Evolutionary conservation across 345 rosid genomes (phyloP).

Genomic region (Fremontodendron californicum): DNA sequence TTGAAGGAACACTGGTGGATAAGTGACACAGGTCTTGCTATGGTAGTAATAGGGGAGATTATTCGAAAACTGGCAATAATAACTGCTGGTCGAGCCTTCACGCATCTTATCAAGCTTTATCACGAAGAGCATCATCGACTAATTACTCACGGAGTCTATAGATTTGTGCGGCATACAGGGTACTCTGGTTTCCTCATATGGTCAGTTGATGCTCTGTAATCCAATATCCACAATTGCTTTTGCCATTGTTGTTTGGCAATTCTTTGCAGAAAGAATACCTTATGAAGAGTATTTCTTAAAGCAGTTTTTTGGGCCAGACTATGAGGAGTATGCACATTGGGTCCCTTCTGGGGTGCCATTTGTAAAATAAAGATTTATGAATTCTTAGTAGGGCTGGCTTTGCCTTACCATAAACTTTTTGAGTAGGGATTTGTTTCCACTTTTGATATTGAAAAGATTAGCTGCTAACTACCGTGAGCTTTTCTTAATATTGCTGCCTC

Average conservation of each 20-base stretch:
- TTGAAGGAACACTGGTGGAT: slow-evolving; percentile 61
- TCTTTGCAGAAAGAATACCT: slow-evolving; percentile 53
- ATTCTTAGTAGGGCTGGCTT: background rate
- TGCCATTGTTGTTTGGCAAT: slow-evolving; percentile 58
- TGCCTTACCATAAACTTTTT: background rate
- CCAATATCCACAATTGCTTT: slow-evolving; percentile 55
- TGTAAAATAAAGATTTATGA: slow-evolving; percentile 34
- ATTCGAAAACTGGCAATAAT: slow-evolving; percentile 57
- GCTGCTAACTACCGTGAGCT: background rate
- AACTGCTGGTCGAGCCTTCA: slow-evolving; percentile 64
- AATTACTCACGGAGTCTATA: slow-evolving; percentile 52
- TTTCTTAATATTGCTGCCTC: background rate
- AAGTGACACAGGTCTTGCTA: slow-evolving; percentile 50
- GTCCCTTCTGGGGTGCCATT: slow-evolving; percentile 70
- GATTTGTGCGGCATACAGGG: slow-evolving; percentile 56
- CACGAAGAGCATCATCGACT: slow-evolving; percentile 54
- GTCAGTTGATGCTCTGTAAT: slow-evolving; percentile 73
- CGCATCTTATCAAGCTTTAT: slow-evolving; percentile 51
- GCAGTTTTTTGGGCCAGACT: slow-evolving; percentile 54
- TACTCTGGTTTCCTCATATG: slow-evolving; percentile 65
- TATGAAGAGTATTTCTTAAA: slow-evolving; percentile 63
- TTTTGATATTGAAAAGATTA: background rate
- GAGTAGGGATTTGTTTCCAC: background rate
- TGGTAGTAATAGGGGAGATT: slow-evolving; percentile 51
- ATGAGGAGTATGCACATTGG: slow-evolving; percentile 45